Conservation (phyloP, 1,139 yeast species). For the Sugiyamaella neomexicana region DNA sequence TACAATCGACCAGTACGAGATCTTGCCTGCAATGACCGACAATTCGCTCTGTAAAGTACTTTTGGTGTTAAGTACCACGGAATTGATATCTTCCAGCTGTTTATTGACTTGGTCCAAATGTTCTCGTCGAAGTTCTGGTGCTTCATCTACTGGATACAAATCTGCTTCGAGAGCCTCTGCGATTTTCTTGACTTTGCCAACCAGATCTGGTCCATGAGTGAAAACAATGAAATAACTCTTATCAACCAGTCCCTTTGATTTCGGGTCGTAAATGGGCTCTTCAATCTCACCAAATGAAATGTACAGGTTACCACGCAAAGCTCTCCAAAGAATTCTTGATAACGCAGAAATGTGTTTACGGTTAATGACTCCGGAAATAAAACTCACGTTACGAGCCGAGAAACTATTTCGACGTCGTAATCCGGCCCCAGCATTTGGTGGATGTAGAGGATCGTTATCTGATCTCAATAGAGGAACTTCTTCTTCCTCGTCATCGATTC, state of each 20-base stretch:
- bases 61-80: constrained; percentile 69
- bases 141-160: constrained; percentile 66
- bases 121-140: constrained; percentile 54
- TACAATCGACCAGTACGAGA: constrained; percentile 65
- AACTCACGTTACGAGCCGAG: constrained; percentile 47
- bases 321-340: constrained; percentile 91
- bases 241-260: constrained; percentile 49
- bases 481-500: constrained; percentile 36
- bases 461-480: constrained; percentile 38
- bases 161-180: constrained; percentile 84
- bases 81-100: constrained; percentile 61
- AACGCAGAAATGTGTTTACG: constrained; percentile 67
- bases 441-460: constrained; percentile 30
- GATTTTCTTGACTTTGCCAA: constrained; percentile 67
- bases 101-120: constrained; percentile 60
- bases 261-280: constrained; percentile 56
- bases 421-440: constrained; percentile 20
- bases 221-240: constrained; percentile 81
- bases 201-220: constrained; percentile 79
- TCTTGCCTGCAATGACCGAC: constrained; percentile 69
- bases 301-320: constrained; percentile 83
- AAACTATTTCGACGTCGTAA: constrained; percentile 14
- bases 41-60: constrained; percentile 73
- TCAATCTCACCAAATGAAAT: constrained; percentile 68
- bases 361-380: constrained; percentile 81